These are phyloP conservation scores for Aspergillus indologenus DNA, from an alignment of 495 filamentous ascomycete species.

Conservation along the genomic window DNA sequence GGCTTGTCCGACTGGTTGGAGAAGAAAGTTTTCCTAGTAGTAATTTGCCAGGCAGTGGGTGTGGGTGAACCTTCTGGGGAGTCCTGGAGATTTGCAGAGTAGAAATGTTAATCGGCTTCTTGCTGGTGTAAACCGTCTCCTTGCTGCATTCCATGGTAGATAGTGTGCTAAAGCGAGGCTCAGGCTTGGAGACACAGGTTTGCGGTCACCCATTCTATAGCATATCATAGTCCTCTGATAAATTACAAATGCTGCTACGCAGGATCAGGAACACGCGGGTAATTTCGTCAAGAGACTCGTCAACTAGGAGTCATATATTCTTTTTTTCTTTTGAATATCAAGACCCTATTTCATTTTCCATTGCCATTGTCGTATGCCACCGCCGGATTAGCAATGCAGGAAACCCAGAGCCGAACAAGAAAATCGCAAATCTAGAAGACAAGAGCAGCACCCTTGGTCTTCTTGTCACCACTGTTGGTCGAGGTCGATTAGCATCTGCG, in stretches of 20 bases:
- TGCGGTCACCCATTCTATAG: no score
- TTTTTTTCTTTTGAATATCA: conserved; percentile 43
- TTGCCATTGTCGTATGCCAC: conserved; percentile 47
- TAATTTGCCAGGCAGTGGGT: no score
- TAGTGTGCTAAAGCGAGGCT: no score
- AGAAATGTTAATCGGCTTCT: no score
- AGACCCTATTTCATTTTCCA: conserved; percentile 52
- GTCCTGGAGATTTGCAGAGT: no score
- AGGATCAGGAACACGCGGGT: conserved; percentile 14
- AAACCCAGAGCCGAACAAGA: conserved; percentile 51
- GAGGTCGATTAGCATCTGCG: conserved; percentile 23
- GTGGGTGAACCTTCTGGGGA: no score
- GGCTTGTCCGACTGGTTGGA: conserved; percentile 39
- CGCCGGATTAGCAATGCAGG: conserved; percentile 45
- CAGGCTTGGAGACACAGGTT: no score
- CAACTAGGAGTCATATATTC: conserved; percentile 42
- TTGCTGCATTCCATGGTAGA: no score
- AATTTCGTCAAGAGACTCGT: conserved; percentile 33
- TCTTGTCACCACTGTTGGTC: conserved; percentile 93
- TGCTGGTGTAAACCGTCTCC: no score
- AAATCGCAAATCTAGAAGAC: conserved; percentile 77
- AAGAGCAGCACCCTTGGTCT: conserved; percentile 99
- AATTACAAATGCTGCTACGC: not conserved
- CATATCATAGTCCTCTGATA: no score
- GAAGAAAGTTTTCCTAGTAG: conserved; percentile 25